Base-by-base conservation (phyloP, 2,329 filamentous ascomycete species). In the Fusarium chaquense region DNA sequence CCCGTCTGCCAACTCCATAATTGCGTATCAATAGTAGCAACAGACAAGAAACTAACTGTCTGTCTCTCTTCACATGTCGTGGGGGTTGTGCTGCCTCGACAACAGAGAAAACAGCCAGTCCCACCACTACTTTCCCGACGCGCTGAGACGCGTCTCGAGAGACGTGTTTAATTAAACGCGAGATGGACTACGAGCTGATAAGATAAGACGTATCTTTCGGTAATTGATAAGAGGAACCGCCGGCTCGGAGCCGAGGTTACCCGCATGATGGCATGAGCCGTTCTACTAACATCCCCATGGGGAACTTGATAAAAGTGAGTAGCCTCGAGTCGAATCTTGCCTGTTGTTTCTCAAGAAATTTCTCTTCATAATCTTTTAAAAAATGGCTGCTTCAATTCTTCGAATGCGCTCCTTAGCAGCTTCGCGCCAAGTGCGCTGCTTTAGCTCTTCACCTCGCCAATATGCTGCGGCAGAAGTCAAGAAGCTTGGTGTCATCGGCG, bases 401-500 rank as follows among this genome's bases (percentile, higher is more conserved):
- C 80, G 81, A 68, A 79, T 76, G 76, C 78, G 77, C 64, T 74
- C 78, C 32, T 59, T 81, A 18, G 76, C 72, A 44, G 76, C 73
- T 70, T 75, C 76, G 74, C 78, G 81, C 56, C 82, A 83, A 64
- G 72, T 78, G 56, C 82, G 91, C 75, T 81, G 80, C 75, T 97
- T 97, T 82, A 94, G 91, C 83, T 90, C 89, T 35, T 89, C 87
- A 40, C 81, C 89, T 45, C 82, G 84, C 46, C 84, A 86, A 44
- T 77, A 83, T 74, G 89, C 88, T 65, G 89, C 90, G 58, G 65
- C 72, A 28, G 89, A 94, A 76, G 90, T 99, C 67, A 97, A 94
- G 83, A 91, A 88, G 72, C 83, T 99, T 43, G 96, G 95, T 76
- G 95, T 99, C 51, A 86, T 99, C 76, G 96, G 96, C 71, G 94